Evolutionary conservation across 371 early-diverging fungal species (phyloP).

Genomic region (Rhizomucor miehei): DNA sequence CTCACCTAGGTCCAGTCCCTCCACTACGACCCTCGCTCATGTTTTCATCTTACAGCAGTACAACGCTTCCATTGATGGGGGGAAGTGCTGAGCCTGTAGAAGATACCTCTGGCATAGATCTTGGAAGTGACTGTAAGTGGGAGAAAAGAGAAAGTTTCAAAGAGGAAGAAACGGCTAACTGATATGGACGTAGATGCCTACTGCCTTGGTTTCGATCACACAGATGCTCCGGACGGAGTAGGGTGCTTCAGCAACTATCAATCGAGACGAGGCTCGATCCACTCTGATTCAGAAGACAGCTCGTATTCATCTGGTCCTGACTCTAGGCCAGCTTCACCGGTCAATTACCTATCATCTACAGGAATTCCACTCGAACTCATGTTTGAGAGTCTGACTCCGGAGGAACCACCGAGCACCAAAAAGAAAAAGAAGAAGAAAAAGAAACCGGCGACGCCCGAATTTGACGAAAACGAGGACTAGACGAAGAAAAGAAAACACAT

Average conservation of each 20-base stretch:
- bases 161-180: neutral
- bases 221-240: neutral
- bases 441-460: neutral
- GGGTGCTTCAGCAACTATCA: conserved; percentile 7
- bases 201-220: conserved; percentile 40
- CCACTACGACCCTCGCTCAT: conserved; percentile 30
- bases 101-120: conserved; percentile 27
- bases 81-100: conserved; percentile 17
- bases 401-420: conserved; percentile 16
- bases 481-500: too few relatives aligned
- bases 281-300: conserved; percentile 21
- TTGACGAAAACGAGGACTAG: neutral
- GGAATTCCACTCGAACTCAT: conserved; percentile 24
- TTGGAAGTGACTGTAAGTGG: conserved; percentile 38
- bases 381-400: conserved; percentile 29
- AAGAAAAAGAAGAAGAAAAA: conserved; percentile 29
- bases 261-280: conserved; percentile 16
- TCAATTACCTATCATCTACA: conserved; percentile 3
- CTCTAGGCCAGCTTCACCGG: conserved; percentile 16
- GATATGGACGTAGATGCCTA: conserved; percentile 26
- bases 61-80: conserved; percentile 33
- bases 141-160: neutral
- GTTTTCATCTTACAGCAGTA: conserved; percentile 31
- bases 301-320: conserved; percentile 13
- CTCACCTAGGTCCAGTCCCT: conserved; percentile 43